A percentile compares a stretch with the other conserved stretches of the same genome.
Evolutionary conservation across 371 early-diverging fungal genomes (phyloP).

Genomic region (Apophysomyces sp.): DNA sequence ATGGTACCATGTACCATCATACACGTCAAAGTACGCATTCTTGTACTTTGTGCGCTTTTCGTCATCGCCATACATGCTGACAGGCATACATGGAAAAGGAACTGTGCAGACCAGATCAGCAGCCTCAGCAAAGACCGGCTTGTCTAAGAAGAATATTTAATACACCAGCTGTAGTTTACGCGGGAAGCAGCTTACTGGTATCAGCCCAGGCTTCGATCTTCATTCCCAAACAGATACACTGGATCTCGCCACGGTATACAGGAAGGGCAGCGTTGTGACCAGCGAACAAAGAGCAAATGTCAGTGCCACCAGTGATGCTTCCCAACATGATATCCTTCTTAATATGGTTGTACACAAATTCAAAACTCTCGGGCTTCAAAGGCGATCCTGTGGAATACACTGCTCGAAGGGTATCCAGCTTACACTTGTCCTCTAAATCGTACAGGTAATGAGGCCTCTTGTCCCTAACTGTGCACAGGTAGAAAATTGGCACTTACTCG

Average conservation of each 20-base stretch:
- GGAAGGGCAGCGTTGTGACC: conserved; percentile 85
- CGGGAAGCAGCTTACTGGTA: conserved; percentile 28
- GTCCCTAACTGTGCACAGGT: no score
- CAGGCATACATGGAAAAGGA: conserved; percentile 98
- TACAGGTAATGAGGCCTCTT: no score
- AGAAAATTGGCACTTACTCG: conserved; percentile 34
- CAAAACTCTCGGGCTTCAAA: conserved; percentile 87
- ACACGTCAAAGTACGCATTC: conserved; percentile 87
- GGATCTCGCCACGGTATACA: conserved; percentile 95
- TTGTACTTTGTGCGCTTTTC: conserved; percentile 71
- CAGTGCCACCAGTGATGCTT: conserved; percentile 96
- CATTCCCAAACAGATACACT: conserved; percentile 93
- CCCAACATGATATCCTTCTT: conserved; percentile 83
- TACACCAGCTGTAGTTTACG: no score
- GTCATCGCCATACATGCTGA: conserved; percentile 87
- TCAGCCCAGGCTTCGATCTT: conserved; percentile 89
- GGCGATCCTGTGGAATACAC: conserved; percentile 96
- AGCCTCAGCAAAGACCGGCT: conserved; percentile 69
- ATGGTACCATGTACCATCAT: conserved; percentile 89
- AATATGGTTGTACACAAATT: conserved; percentile 86
- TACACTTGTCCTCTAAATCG: conserved; percentile 33
- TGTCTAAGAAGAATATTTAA: conserved; percentile 32
- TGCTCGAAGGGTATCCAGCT: conserved; percentile 66
- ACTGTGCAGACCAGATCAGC: conserved; percentile 92
- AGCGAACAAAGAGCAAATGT: conserved; percentile 94